phyloP scores from a whole-genome alignment of 441 rosid genomes.

The Arabidopsis hybrid region DNA sequence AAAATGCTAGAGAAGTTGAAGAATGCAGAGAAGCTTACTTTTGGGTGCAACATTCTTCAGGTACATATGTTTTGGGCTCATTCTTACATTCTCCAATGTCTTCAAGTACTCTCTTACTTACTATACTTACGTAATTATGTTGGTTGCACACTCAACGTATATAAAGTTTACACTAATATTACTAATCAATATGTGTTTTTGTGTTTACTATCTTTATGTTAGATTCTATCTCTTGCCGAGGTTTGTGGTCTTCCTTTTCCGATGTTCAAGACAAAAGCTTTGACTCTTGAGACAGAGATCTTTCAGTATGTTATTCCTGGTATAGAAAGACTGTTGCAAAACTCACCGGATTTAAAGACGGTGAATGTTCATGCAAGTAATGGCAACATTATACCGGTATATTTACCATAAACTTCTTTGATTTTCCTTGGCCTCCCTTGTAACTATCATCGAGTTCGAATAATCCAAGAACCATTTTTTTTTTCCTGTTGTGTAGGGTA shows the following conservation, averaged over 20 bases:
- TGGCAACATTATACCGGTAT: too few relatives aligned
- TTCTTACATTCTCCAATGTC: too few relatives aligned
- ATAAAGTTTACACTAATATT: too few relatives aligned
- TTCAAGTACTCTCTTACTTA: background rate
- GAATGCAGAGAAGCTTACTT: too few relatives aligned
- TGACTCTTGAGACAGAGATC: background rate
- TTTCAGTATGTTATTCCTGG: background rate
- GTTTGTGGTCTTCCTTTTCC: background rate
- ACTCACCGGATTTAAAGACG: slow-evolving; percentile 21
- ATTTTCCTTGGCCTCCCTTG: background rate
- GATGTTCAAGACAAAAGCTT: background rate
- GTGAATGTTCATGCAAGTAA: background rate
- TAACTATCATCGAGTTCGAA: background rate
- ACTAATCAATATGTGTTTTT: background rate
- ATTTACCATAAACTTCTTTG: background rate
- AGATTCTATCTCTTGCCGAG: background rate
- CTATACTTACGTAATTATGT: background rate
- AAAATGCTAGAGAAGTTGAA: too few relatives aligned
- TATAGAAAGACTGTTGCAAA: slow-evolving; percentile 5
- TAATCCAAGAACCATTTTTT: background rate
- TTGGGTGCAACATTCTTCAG: too few relatives aligned
- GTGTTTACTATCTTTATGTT: background rate
- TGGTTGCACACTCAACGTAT: too few relatives aligned
- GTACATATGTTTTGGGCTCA: background rate
- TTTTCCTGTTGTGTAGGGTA: background rate